Base-by-base conservation (phyloP, 2,329 filamentous ascomycete species). In the Colletotrichum sublineola region DNA sequence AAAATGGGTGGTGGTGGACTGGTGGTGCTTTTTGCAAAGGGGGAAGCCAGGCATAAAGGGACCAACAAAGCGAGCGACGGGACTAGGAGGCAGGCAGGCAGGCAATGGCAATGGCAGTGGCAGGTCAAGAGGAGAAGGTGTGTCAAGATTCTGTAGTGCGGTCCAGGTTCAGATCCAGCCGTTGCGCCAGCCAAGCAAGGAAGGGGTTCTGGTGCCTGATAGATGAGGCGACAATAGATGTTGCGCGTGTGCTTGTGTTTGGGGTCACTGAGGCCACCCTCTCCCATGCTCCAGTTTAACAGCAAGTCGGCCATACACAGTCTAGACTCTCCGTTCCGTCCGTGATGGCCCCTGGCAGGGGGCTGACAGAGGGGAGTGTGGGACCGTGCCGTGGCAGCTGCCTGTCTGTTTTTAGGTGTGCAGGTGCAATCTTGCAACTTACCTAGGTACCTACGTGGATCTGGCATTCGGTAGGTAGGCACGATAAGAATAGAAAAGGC, bases 91-190 rank as follows among this genome's bases (percentile, higher is more conserved):
- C 53, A 56, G 11, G 50, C 29, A 53, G 14, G 52, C 52, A 36
- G 52, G 52, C 31, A 53, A 33, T 36, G 9, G 31, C 31, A 55
- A 36, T 31, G 52, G 33, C 53, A 18, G 18, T 40, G n/a, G 36
- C 20, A 73, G 52, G 60, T 67, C 68, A 73, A 68, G 71, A 73
- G 67, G 71, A 67, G 63, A 40, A 61, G 40, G 71, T 73, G 71
- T 73, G 71, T 73, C 71, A 73, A 67, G 71, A 67, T 63, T 72
- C 71, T 71, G 68, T 73, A 71, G 67, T 56, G 67, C 42, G 62
- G 68, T 70, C 70, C 48, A 73, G 67, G 67, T 42, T 56, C 50
- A 44, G 38, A 18, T 64, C 55, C 60, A 64, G 69, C 69, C 69
- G 69, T 72, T 72, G 36, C 60, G 60, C 73, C 53, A 20, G 36